These are phyloP conservation scores for Heliophila coronopifolia DNA, from an alignment of 441 rosid genomes.

Conservation along the genomic window DNA sequence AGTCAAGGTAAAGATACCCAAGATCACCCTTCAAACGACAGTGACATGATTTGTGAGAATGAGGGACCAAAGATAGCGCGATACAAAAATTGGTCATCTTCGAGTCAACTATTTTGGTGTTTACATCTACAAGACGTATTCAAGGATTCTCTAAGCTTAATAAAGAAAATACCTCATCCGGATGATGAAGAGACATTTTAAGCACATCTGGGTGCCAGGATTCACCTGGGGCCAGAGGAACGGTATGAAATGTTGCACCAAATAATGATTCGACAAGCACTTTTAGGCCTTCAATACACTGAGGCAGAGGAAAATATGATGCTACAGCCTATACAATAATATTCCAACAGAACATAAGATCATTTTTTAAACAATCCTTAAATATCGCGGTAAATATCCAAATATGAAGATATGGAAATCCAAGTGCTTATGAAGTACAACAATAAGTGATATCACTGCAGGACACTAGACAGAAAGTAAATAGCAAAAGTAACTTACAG, in stretches of 20 bases:
- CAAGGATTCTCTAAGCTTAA: slow-evolving; percentile 4
- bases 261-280: slow-evolving; percentile 69
- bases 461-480: neutral
- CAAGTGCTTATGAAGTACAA: neutral
- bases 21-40: slow-evolving; percentile 67
- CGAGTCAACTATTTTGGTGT: neutral
- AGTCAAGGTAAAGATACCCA: slow-evolving; percentile 87
- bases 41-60: neutral
- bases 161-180: slow-evolving; percentile 61
- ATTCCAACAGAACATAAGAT: slow-evolving; percentile 1
- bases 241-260: slow-evolving; percentile 60
- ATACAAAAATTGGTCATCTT: neutral
- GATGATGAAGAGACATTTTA: slow-evolving; percentile 80
- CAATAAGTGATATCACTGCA: neutral
- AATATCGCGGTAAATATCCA: neutral
- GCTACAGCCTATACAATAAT: slow-evolving; percentile 60
- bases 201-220: slow-evolving; percentile 94
- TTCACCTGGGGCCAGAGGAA: slow-evolving; percentile 79
- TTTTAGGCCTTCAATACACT: slow-evolving; percentile 82
- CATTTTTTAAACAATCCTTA: neutral
- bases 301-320: slow-evolving; percentile 80
- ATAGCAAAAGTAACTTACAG: slow-evolving; percentile 42
- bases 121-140: neutral
- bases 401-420: neutral
- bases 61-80: neutral